Evolutionary conservation across 176 grass and related monocot genomes (phyloP), one percentile per base, ranked within the genome.

Genomic region (Eragrostis nindensis): DNA sequence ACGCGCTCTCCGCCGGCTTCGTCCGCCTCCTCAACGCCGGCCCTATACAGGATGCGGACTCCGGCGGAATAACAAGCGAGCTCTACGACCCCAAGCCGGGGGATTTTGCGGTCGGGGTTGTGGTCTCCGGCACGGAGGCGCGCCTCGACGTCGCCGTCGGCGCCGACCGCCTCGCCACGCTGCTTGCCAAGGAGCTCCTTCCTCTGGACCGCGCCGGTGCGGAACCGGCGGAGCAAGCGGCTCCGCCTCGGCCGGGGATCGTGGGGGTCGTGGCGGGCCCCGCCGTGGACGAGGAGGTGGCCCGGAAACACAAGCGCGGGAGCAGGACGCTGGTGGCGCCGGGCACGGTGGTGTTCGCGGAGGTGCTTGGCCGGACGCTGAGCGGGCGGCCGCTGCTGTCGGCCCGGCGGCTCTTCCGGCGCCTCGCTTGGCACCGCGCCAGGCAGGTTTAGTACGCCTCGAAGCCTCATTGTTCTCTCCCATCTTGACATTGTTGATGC

Each of bases 131-230:
- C 63, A 95, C 91, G 15, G 92, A 93, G 74, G 87, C 74, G 18
- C 87, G 87, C 47, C 89, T 98, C 79, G 95, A 98, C 81, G 88
- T 94, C 29, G 90, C 88, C 75, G 53, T 98, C 22, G 95, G 92
- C 36, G 90, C 92, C 39, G 88, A 98, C 77, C 77, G 90, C 62
- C 92, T 98, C 32, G 90, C 90, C 18, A 92, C 92, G 71, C 88
- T 98, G 78, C 64, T 94, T 61, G 62, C 88, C n/a, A 93, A 98
- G 75, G 95, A 98, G 81, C 85, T 92, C 54, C 92, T 98, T 68
- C 95, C 92, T 29, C 89, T 98, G 18, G 76, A 92, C 82, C 84
- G 83, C n/a, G 67, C 70, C 7, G 76, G 77, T n/a, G 21, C 30
- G 6, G 63, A 42, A 12, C 4, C 38, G 5, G 70, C 48, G 72